Percentiles rank a stretch among this genome's conserved stretches.
Evolutionary conservation across 75 land plant species (phyloP).

Genomic region (Cupressus sempervirens): DNA sequence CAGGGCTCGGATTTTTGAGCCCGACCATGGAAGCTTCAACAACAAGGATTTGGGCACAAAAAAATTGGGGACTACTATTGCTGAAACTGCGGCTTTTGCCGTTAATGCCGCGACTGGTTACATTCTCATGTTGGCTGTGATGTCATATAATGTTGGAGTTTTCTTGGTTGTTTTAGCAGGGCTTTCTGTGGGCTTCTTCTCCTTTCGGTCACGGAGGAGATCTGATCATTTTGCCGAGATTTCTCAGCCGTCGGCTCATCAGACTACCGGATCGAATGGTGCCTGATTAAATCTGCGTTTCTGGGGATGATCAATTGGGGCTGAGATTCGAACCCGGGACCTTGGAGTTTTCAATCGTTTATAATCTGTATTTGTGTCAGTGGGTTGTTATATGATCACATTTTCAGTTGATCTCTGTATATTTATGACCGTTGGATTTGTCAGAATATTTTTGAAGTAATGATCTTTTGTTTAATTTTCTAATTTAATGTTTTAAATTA

Average conservation of each 20-base stretch:
- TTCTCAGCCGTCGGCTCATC: neutral
- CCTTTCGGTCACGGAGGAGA: neutral
- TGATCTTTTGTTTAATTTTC: too few species aligned
- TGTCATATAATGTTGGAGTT: neutral
- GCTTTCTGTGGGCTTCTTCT: neutral
- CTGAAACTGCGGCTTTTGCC: neutral
- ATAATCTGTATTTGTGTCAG: too few species aligned
- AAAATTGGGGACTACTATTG: neutral
- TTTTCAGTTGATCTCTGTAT: too few species aligned
- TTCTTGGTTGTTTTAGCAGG: constrained; percentile 1
- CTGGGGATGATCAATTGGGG: too few species aligned
- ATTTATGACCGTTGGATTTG: too few species aligned
- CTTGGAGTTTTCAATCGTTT: too few species aligned
- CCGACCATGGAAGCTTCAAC: neutral
- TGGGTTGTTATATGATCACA: too few species aligned
- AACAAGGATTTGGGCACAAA: neutral
- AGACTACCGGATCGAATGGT: too few species aligned
- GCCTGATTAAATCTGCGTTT: too few species aligned
- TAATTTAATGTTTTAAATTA: too few species aligned
- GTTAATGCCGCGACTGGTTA: constrained; percentile 4
- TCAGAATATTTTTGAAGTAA: too few species aligned
- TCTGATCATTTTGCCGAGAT: neutral
- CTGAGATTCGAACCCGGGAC: too few species aligned
- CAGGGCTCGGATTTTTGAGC: neutral
- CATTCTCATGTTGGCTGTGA: neutral